These are phyloP conservation scores for Melaleuca quinquenervia DNA, from an alignment of 345 rosid species.

Conservation along the genomic window DNA sequence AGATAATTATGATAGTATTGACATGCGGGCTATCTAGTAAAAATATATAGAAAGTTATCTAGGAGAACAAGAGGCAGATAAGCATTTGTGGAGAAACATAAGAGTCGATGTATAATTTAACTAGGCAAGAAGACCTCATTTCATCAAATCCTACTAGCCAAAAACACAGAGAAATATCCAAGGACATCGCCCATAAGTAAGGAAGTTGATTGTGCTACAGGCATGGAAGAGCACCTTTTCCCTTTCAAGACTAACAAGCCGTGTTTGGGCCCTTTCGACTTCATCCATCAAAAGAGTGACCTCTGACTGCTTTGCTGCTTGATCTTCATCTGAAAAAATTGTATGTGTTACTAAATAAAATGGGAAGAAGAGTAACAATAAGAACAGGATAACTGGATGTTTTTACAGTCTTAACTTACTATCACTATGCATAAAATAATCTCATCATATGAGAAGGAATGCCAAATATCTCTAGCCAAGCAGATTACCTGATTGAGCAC, in stretches of 20 bases:
- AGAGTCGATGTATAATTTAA: neutral
- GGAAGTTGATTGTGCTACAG: neutral
- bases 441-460: neutral
- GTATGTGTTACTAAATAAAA: neutral
- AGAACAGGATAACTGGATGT: neutral
- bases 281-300: conserved; percentile 94
- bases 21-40: neutral
- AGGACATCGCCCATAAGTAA: neutral
- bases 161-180: neutral
- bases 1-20: neutral
- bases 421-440: neutral
- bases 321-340: conserved; percentile 69
- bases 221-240: conserved; percentile 55
- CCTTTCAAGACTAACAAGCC: conserved; percentile 89
- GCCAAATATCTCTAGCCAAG: neutral
- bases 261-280: conserved; percentile 97
- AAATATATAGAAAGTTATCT: neutral
- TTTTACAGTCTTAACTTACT: neutral
- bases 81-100: neutral
- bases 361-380: neutral
- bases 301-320: conserved; percentile 91
- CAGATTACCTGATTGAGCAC: conserved; percentile 87
- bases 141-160: neutral
- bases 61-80: neutral
- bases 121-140: neutral